These are phyloP conservation scores for Solidago caesia DNA, from an alignment of 129 eudicot genomes.

Conservation along the genomic window DNA sequence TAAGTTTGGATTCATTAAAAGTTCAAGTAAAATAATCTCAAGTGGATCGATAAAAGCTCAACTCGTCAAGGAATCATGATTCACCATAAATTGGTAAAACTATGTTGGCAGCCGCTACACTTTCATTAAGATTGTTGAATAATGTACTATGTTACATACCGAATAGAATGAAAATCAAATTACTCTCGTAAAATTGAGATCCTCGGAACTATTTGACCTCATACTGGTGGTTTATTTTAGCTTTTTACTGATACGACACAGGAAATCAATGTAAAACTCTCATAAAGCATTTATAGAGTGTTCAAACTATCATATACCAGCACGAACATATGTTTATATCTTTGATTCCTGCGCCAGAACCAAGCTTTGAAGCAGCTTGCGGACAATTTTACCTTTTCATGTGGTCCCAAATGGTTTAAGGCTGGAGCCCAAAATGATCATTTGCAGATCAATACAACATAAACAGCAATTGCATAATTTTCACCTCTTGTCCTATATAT, in stretches of 20 bases:
- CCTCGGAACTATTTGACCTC: not conserved
- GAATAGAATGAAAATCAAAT: not conserved
- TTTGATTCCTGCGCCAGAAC: not conserved
- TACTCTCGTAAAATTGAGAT: not conserved
- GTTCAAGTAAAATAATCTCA: too few species aligned
- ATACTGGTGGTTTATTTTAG: not conserved
- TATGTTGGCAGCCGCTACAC: not conserved
- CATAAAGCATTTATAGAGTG: not conserved
- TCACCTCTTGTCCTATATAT: not conserved
- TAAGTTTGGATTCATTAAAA: too few species aligned
- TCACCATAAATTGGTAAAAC: not conserved
- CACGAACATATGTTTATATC: not conserved
- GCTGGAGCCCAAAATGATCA: not conserved
- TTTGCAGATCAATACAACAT: conserved; percentile 2
- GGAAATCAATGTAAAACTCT: not conserved
- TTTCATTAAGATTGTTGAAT: not conserved
- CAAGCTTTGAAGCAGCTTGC: not conserved
- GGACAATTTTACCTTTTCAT: not conserved
- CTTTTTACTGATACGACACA: not conserved
- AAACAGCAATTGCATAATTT: not conserved
- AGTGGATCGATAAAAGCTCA: too few species aligned
- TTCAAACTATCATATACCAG: not conserved
- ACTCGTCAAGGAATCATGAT: too few species aligned
- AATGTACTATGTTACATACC: not conserved
- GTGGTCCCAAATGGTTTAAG: not conserved